Conservation (phyloP, 345 rosid genomes). For the Bruguiera sexangula region DNA sequence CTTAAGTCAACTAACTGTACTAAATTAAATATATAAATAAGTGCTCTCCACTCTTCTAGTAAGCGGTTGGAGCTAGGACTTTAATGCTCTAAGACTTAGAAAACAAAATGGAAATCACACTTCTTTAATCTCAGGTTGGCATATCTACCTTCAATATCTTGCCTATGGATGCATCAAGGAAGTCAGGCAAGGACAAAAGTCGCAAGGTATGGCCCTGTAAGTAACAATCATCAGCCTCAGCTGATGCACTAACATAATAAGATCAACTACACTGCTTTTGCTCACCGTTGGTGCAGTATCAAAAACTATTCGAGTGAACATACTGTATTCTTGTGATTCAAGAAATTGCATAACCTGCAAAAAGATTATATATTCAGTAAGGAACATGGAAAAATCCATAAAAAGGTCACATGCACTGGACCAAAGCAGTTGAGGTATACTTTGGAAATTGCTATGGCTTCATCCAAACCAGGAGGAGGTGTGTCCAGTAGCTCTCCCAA, state of each 20-base stretch:
- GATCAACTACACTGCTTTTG: conserved; percentile 7
- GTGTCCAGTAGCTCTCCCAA: conserved; percentile 91
- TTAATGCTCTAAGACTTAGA: no score
- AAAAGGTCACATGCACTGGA: conserved; percentile 4
- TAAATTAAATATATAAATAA: no score
- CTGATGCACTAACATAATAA: conserved; percentile 6
- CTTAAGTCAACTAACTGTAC: no score
- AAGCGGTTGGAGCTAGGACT: no score
- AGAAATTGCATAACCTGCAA: conserved; percentile 94
- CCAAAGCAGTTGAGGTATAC: conserved; percentile 31
- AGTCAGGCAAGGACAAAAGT: conserved; percentile 89
- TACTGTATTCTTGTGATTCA: conserved; percentile 78
- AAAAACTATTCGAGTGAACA: conserved; percentile 91
- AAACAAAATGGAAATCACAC: no score
- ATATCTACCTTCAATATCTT: conserved; percentile 78
- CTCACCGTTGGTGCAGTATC: conserved; percentile 99
- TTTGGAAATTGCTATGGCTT: conserved; percentile 97
- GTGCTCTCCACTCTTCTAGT: no score
- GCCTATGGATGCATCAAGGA: conserved; percentile 94
- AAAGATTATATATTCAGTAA: conserved; percentile 17
- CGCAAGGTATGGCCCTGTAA: conserved; percentile 88
- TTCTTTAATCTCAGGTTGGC: background rate
- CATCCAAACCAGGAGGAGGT: conserved; percentile 99
- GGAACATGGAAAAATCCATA: conserved; percentile 7
- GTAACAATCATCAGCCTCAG: conserved; percentile 14